A percentile compares a stretch with the other conserved stretches of the same genome.
Evolutionary conservation across 805 yeast species (phyloP).

Genomic region (Wickerhamomyces ciferrii): DNA sequence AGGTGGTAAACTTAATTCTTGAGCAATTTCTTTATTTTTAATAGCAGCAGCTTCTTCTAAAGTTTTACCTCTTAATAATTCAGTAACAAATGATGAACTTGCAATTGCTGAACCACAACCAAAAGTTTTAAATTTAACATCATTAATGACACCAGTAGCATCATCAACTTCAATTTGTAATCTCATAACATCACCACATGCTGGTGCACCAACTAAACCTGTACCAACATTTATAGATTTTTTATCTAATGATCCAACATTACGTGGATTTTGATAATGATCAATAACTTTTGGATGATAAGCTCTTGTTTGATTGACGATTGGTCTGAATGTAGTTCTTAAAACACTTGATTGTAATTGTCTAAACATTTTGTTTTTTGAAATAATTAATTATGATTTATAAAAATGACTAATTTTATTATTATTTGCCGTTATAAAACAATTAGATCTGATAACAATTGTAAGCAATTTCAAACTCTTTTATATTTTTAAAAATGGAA

Average conservation of each 20-base stretch:
- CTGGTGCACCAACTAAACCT: slow-evolving; percentile 98
- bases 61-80: slow-evolving; percentile 90
- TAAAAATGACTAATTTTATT: too few species aligned
- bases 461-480: neutral
- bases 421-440: too few species aligned
- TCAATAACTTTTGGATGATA: slow-evolving; percentile 94
- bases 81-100: slow-evolving; percentile 91
- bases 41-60: slow-evolving; percentile 90
- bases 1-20: slow-evolving; percentile 92
- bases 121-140: slow-evolving; percentile 96
- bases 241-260: slow-evolving; percentile 91
- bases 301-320: slow-evolving; percentile 26
- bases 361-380: slow-evolving; percentile 22
- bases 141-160: slow-evolving; percentile 83
- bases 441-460: neutral
- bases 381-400: too few species aligned
- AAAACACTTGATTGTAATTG: slow-evolving; percentile 8
- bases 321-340: slow-evolving; percentile 12
- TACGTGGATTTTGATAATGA: slow-evolving; percentile 94
- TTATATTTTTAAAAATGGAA: neutral
- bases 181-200: slow-evolving; percentile 99
- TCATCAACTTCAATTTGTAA: slow-evolving; percentile 92
- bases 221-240: slow-evolving; percentile 78
- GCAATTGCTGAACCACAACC: slow-evolving; percentile 99
- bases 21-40: slow-evolving; percentile 92